Evolutionary conservation across 176 grass and related monocot genomes (phyloP).

Genomic region (Aegilops longissima): DNA sequence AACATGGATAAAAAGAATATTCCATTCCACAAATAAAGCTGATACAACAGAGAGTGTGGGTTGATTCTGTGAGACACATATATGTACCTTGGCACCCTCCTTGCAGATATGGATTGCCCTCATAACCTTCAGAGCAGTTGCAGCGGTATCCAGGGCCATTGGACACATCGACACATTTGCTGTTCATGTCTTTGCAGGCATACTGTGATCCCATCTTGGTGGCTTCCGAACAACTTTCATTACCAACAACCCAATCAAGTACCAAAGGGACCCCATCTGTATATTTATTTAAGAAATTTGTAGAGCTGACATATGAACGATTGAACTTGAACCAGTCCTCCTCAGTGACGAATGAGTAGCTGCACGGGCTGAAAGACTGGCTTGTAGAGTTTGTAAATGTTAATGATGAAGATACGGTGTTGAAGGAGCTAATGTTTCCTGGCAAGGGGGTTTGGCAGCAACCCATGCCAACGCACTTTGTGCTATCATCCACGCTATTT

Average conservation of each 20-base stretch:
- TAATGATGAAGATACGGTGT: not conserved
- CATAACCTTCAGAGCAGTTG: constrained; percentile 8
- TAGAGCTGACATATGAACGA: not conserved
- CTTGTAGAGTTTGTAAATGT: not conserved
- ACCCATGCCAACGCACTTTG: not conserved
- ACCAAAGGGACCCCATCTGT: not conserved
- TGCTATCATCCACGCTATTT: not conserved
- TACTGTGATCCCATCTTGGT: not conserved
- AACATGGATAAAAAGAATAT: not conserved
- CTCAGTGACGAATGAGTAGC: not conserved
- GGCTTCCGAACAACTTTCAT: not conserved
- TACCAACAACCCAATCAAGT: not conserved
- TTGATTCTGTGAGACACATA: not conserved
- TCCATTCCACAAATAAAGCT: not conserved
- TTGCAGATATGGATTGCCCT: not conserved
- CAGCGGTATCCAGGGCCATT: constrained; percentile 6
- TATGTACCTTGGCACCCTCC: not conserved
- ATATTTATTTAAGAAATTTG: not conserved
- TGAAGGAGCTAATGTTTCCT: constrained; percentile 13
- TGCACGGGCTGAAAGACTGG: constrained; percentile 7
- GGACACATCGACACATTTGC: not conserved
- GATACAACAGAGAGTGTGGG: not conserved
- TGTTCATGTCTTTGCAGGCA: not conserved
- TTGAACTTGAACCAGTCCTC: not conserved
- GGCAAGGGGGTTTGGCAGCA: not conserved